These are phyloP conservation scores for Beta corolliflora DNA, from an alignment of 179 eudicot species.

Conservation along the genomic window DNA sequence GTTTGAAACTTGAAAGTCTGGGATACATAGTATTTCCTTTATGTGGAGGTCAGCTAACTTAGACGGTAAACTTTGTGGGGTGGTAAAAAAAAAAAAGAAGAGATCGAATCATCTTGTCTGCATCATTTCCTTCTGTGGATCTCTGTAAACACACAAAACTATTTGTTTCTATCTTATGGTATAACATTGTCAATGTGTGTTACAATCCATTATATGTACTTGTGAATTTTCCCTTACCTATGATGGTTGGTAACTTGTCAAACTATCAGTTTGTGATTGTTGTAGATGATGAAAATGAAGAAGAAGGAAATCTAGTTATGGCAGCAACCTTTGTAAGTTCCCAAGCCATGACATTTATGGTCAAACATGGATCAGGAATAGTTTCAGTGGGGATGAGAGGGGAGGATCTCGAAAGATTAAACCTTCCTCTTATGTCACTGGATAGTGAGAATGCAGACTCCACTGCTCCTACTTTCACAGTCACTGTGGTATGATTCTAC, in stretches of 20 bases:
- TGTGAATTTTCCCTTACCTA: neutral
- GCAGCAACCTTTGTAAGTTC: slow-evolving; percentile 64
- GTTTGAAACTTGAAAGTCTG: neutral
- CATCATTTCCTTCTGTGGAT: too few relatives aligned
- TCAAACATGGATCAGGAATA: slow-evolving; percentile 86
- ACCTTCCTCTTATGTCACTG: slow-evolving; percentile 83
- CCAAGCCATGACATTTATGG: slow-evolving; percentile 62
- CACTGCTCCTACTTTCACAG: slow-evolving; percentile 73
- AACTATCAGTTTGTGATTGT: slow-evolving; percentile 77
- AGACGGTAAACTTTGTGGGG: too few relatives aligned
- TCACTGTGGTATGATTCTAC: slow-evolving; percentile 71
- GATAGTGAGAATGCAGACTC: slow-evolving; percentile 58
- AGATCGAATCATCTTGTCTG: too few relatives aligned
- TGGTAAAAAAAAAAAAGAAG: too few relatives aligned
- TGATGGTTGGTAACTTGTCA: slow-evolving; percentile 6
- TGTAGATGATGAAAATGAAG: slow-evolving; percentile 76
- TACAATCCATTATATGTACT: too few relatives aligned
- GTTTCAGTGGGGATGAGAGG: slow-evolving; percentile 86
- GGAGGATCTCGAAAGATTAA: slow-evolving; percentile 73
- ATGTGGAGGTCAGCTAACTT: too few relatives aligned
- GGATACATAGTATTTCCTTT: neutral
- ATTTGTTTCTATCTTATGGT: neutral
- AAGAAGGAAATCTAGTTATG: slow-evolving; percentile 85
- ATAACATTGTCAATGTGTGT: too few relatives aligned
- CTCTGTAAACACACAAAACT: neutral